Conservation (phyloP, 2,329 filamentous ascomycete genomes). For the Exutisphaerella laricina region DNA sequence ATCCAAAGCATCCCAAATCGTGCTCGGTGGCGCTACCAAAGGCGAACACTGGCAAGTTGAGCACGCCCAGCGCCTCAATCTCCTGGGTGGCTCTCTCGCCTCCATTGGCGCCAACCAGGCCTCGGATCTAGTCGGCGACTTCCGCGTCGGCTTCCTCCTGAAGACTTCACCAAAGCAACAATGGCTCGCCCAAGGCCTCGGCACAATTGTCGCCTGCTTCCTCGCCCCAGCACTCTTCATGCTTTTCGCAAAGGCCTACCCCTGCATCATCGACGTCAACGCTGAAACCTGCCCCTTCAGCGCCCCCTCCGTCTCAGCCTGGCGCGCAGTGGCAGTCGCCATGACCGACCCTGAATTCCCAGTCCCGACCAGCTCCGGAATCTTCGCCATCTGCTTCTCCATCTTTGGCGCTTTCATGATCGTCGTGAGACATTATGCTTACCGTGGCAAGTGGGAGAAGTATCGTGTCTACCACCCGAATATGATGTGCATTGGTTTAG, state of each 20-base stretch:
- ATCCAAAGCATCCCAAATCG: conserved; percentile 63
- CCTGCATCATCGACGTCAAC: conserved; percentile 54
- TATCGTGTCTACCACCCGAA: conserved; percentile 54
- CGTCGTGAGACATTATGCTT: conserved; percentile 51
- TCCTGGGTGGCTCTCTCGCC: conserved; percentile 53
- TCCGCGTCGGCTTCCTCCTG: conserved; percentile 63
- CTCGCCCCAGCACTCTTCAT: conserved; percentile 63
- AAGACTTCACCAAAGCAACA: conserved; percentile 60
- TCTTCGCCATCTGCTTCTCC: conserved; percentile 54
- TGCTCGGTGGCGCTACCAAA: conserved; percentile 60
- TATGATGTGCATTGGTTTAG: conserved; percentile 54
- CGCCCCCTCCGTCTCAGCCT: conserved; percentile 60
- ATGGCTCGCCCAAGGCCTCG: conserved; percentile 60
- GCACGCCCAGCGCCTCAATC: conserved; percentile 58
- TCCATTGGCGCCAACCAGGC: conserved; percentile 38
- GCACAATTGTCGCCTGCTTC: conserved; percentile 60
- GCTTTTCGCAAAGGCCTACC: conserved; percentile 63
- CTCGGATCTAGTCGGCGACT: conserved; percentile 55
- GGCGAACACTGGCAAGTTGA: conserved; percentile 46
- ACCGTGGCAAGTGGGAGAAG: conserved; percentile 50
- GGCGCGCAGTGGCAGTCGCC: conserved; percentile 59
- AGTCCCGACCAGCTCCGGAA: conserved; percentile 52
- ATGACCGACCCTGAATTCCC: conserved; percentile 54
- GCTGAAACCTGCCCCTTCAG: conserved; percentile 53
- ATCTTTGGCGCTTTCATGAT: conserved; percentile 49